Conservation (phyloP, 2,329 filamentous ascomycete genomes). For the Torrubiellomyces zombiae region DNA sequence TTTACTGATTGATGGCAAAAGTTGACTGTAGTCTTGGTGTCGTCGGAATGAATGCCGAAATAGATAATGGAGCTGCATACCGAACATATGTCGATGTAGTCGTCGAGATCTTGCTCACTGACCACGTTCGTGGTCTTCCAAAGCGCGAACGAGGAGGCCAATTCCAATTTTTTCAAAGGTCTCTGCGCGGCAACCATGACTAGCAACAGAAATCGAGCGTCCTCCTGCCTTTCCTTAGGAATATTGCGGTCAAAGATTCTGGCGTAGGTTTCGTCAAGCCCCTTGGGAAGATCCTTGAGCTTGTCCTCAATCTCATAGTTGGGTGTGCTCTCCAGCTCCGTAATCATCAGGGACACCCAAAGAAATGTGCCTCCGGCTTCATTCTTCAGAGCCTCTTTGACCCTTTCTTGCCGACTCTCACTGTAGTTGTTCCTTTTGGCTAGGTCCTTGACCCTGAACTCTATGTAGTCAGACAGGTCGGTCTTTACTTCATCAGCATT, state of each 20-base stretch:
- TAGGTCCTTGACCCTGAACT: constrained; percentile 1
- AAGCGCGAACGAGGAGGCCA: constrained; percentile 2
- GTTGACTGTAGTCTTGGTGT: constrained; percentile 4
- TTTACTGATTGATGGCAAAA: constrained; percentile 5
- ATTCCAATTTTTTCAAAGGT: constrained; percentile 3
- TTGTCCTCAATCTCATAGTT: constrained; percentile 1
- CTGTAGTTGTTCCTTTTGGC: constrained; percentile 1
- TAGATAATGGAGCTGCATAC: constrained; percentile 3
- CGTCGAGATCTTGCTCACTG: constrained; percentile 2
- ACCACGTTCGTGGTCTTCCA: constrained; percentile 1
- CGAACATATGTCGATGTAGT: constrained; percentile 3
- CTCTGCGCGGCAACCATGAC: constrained; percentile 2
- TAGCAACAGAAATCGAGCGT: constrained; percentile 4
- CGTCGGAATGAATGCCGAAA: constrained; percentile 1
- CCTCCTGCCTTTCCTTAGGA: background rate
- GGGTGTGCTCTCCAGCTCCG: background rate
- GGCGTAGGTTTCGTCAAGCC: constrained; percentile 4
- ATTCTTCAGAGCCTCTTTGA: constrained; percentile 1
- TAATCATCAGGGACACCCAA: constrained; percentile 4
- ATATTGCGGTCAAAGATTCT: constrained; percentile 3
- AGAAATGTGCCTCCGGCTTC: constrained; percentile 4
- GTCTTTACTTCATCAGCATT: constrained; percentile 1
- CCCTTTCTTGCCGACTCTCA: background rate
- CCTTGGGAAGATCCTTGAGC: constrained; percentile 3
- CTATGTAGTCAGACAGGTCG: constrained; percentile 4